These are phyloP conservation scores for Paramecium octaurelia DNA, from an alignment of 73 alveolate species.

Conservation along the genomic window DNA sequence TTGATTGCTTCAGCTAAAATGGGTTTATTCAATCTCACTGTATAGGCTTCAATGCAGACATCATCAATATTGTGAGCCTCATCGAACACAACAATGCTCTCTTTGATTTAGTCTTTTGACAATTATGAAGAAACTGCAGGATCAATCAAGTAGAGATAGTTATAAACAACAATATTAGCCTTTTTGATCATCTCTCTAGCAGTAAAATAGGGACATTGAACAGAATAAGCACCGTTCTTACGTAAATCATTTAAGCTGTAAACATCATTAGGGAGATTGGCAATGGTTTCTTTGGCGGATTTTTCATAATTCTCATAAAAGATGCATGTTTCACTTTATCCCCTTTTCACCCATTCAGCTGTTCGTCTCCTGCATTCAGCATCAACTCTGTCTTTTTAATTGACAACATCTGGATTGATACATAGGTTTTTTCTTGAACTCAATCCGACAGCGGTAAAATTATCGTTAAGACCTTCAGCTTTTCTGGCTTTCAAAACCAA, in stretches of 20 bases:
- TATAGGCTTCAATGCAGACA: conserved; percentile 82
- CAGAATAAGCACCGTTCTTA: conserved; percentile 68
- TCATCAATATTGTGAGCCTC: conserved; percentile 88
- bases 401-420: conserved; percentile 73
- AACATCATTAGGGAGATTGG: conserved; percentile 65
- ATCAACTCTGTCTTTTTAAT: conserved; percentile 72
- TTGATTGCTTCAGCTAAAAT: conserved; percentile 68
- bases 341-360: conserved; percentile 80
- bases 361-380: conserved; percentile 76
- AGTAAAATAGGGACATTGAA: conserved; percentile 78
- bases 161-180: conserved; percentile 80
- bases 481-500: conserved; percentile 65
- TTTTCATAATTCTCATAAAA: conserved; percentile 70
- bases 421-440: conserved; percentile 74
- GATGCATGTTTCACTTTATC: conserved; percentile 56
- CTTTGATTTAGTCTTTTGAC: conserved; percentile 34
- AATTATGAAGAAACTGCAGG: conserved; percentile 72
- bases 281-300: conserved; percentile 41
- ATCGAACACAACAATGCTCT: conserved; percentile 77
- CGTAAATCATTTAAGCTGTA: conserved; percentile 77
- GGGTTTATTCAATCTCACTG: conserved; percentile 72
- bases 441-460: conserved; percentile 55
- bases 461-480: conserved; percentile 63
- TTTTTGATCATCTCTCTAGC: conserved; percentile 66
- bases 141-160: conserved; percentile 81